Evolutionary conservation across 2,329 filamentous ascomycete genomes (phyloP).

Genomic region (Dactylonectria macrodidyma): DNA sequence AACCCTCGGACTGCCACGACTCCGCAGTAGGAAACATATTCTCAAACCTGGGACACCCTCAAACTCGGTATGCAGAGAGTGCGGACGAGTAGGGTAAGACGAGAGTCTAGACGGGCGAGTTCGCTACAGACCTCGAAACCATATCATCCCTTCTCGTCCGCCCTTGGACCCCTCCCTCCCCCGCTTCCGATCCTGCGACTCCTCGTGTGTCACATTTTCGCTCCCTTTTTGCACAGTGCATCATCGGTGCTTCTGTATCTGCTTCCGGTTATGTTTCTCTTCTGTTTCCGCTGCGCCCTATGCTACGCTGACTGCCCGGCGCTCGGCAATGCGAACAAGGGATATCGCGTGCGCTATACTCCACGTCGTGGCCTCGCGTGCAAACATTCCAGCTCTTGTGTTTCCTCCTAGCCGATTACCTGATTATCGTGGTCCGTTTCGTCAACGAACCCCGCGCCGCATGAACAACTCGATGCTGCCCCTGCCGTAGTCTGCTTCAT

Average conservation of each 20-base stretch:
- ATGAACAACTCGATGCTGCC: neutral
- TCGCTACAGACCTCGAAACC: slow-evolving; percentile 15
- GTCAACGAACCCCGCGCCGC: slow-evolving; percentile 1
- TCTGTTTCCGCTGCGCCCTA: slow-evolving; percentile 19
- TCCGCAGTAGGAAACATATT: slow-evolving; percentile 9
- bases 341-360: neutral
- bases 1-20: slow-evolving; percentile 5
- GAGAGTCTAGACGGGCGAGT: neutral
- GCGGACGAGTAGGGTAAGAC: neutral
- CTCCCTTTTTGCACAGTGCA: slow-evolving; percentile 4
- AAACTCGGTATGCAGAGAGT: neutral
- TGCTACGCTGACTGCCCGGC: neutral
- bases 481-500: neutral
- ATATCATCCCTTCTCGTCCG: slow-evolving; percentile 27
- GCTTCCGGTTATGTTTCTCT: slow-evolving; percentile 17
- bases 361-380: neutral
- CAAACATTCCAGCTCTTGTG: neutral
- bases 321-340: neutral
- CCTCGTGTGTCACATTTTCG: slow-evolving; percentile 22
- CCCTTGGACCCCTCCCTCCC: slow-evolving; percentile 18
- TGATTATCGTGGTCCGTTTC: slow-evolving; percentile 1
- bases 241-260: slow-evolving; percentile 14
- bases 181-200: slow-evolving; percentile 8
- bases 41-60: slow-evolving; percentile 9
- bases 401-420: neutral